Evolutionary conservation across 2,329 filamentous ascomycete genomes (phyloP), one percentile per base, ranked within the genome.

Genomic region (Chalara sp.): DNA sequence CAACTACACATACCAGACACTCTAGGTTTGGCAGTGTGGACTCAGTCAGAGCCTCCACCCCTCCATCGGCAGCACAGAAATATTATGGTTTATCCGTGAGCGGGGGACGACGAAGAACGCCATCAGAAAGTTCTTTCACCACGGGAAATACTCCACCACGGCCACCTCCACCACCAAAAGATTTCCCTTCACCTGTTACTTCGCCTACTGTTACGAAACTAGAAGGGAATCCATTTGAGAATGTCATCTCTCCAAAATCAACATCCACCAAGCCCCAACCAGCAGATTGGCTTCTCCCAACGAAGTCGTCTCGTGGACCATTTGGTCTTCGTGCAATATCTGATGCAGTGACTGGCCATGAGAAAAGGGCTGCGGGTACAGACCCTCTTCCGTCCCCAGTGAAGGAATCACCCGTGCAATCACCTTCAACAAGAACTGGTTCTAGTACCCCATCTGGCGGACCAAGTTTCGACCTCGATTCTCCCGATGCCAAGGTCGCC

Each of bases 241-340:
- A 49, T 28, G 52, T 48, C 3, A 10, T 44, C 5, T 65, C 61
- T 67, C 70, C 56, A 69, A 68, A 49, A 58, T 74, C 61, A 67
- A 78, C 56, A 73, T 73, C 47, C 70, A 68, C n/a, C 65, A 73
- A 60, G 67, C 79, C 64, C 65, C 50, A 50, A 31, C 52, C 55
- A 53, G 51, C 54, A 28, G 76, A 83, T 61, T 80, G 81, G 81
- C 62, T 84, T 6, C 47, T 62, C 29, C 62, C 64, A n/a, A 48
- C 83, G 2, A 65, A 63, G 46, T 58, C 62, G 32, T 57, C 74
- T 75, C 50, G 76, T 52, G 8, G 8, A 8, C 76, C 76, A 28
- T 79, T 83, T 43, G 88, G 89, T n/a, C 76, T 95, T 51, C 79
- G 92, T 56, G 86, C 89, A 11, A 89, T 91, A 49, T 96, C 92